These are phyloP conservation scores for Yamadazyma mexicana DNA, from an alignment of 1,139 yeast genomes.

Conservation along the genomic window DNA sequence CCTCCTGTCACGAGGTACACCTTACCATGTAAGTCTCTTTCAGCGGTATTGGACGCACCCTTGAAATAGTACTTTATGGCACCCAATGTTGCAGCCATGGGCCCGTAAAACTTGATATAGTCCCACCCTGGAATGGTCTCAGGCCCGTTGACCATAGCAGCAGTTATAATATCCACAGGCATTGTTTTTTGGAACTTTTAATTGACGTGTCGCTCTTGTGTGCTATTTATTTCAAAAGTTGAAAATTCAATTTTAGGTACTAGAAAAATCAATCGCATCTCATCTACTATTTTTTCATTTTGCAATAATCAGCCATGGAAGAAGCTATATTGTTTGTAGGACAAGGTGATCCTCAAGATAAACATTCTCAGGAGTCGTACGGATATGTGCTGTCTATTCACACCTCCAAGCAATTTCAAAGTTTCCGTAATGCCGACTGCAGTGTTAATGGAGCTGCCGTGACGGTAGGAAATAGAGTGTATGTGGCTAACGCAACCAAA, in stretches of 20 bases:
- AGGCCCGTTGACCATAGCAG: conserved; percentile 63
- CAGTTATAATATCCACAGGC: conserved; percentile 81
- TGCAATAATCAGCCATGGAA: conserved; percentile 44
- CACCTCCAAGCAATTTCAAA: conserved; percentile 48
- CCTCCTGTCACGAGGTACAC: conserved; percentile 82
- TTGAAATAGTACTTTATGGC: conserved; percentile 69
- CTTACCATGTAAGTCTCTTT: conserved; percentile 86
- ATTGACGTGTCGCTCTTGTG: not conserved
- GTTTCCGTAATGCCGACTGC: conserved; percentile 57
- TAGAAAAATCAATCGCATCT: conserved; percentile 6
- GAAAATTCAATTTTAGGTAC: not conserved
- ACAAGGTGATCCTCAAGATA: conserved; percentile 49
- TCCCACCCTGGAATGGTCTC: conserved; percentile 71
- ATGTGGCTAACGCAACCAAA: conserved; percentile 65
- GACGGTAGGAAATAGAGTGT: conserved; percentile 46
- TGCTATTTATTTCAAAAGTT: too few relatives aligned
- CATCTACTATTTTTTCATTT: conserved; percentile 1
- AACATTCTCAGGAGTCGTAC: conserved; percentile 46
- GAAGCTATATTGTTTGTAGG: conserved; percentile 59
- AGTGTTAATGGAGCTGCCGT: conserved; percentile 45
- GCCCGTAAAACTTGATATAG: conserved; percentile 47
- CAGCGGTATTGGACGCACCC: conserved; percentile 86
- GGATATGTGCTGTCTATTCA: conserved; percentile 53
- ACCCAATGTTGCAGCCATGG: conserved; percentile 31
- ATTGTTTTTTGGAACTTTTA: conserved; percentile 30